Evolutionary conservation across 2,329 filamentous ascomycete genomes (phyloP).

Genomic region (Boeremia exigua): DNA sequence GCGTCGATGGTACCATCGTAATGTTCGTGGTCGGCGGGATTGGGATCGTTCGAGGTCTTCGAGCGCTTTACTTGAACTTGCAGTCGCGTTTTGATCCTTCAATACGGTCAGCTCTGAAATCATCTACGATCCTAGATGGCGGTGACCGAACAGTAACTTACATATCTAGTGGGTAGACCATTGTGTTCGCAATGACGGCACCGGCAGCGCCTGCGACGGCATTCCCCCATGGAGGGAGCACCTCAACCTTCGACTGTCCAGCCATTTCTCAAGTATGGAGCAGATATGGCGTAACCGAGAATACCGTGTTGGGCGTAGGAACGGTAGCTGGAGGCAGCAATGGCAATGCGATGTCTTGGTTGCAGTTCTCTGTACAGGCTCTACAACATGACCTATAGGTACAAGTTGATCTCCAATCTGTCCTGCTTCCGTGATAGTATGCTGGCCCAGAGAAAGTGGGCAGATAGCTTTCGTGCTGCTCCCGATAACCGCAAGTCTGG

Average conservation of each 20-base stretch:
- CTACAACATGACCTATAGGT: slow-evolving; percentile 4
- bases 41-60: slow-evolving; percentile 47
- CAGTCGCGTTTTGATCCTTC: slow-evolving; percentile 90
- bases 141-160: slow-evolving; percentile 56
- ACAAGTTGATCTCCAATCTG: neutral
- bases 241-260: slow-evolving; percentile 67
- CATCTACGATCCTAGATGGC: neutral
- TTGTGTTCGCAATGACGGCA: slow-evolving; percentile 90
- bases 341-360: slow-evolving; percentile 2
- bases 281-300: neutral
- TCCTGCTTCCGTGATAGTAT: slow-evolving; percentile 3
- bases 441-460: slow-evolving; percentile 15
- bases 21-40: slow-evolving; percentile 65
- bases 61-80: slow-evolving; percentile 86
- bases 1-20: slow-evolving; percentile 91
- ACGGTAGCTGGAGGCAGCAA: slow-evolving; percentile 1
- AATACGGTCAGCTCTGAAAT: slow-evolving; percentile 10
- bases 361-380: neutral
- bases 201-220: slow-evolving; percentile 92
- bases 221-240: slow-evolving; percentile 88
- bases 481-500: slow-evolving; percentile 26
- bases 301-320: neutral
- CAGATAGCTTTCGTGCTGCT: slow-evolving; percentile 25
- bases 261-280: slow-evolving; percentile 51
- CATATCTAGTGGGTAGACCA: slow-evolving; percentile 98